Base-by-base conservation (phyloP, 176 grass and related monocot genomes). In the Juncus inflexus region DNA sequence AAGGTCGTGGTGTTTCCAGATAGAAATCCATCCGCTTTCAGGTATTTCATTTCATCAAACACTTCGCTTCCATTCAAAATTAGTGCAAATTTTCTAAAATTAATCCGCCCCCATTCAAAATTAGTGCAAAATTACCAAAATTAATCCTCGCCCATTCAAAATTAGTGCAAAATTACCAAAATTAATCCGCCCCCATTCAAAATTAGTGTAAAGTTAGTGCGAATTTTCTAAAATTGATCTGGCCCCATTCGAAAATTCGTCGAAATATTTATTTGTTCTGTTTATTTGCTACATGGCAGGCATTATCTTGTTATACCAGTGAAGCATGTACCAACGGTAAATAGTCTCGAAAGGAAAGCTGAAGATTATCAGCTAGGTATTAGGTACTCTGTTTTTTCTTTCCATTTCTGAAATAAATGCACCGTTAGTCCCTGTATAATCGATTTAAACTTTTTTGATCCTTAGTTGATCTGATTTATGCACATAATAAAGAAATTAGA, bases 271-370 rank as follows among this genome's bases (percentile, higher is more conserved):
- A 45, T 45, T 47, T 5, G 43, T 47, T 47, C 0, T 6, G 9
- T 47, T 47, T 47, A 47, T 47, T 47, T 47, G 0, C 1, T 12
- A 67, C 52, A 2, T 74, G 74, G n/a, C 58, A 99, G 94, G 68
- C 94, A 92, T 69, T 99, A 92, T 79, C 85, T 99, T 64, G 85
- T 92, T 67, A 84, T 92, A 84, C 94, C 94, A 43, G 61, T 92
- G 11, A 69, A 86, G 19, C 88, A 99, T 78, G 83, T 99, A 75
- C 66, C 77, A 16, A 99, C 94, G 57, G 77, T 99, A 8, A 72
- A 89, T 38, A 42, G 73, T 75, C 88, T 92, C 35, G 47, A 40
- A 12, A 82, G 40, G 83, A 99, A 54, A 49, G 62, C 59, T 39
- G 77, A 89, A 69, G 55, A 92, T 67, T 62, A 89, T 69, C 77